A percentile compares a stretch with the other conserved stretches of the same genome.
These are phyloP conservation scores for Arachis monticola DNA, from an alignment of 331 rosid genomes.

Conservation along the genomic window DNA sequence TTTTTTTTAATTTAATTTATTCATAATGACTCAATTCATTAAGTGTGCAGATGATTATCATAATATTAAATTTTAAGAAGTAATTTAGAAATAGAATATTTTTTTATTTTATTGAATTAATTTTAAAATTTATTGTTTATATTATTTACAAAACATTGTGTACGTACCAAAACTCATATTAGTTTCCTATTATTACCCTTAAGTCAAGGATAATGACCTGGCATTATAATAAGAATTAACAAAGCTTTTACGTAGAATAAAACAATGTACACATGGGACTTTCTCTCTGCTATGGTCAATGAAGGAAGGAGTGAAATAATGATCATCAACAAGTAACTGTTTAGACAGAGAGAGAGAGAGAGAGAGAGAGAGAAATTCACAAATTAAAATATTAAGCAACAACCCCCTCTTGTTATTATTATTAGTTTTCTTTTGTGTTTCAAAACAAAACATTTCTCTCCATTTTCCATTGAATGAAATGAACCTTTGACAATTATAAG, in stretches of 20 bases:
- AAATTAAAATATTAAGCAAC: slow-evolving; percentile 23
- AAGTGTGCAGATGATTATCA: too few relatives aligned
- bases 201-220: slow-evolving; percentile 16
- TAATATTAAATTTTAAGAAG: too few relatives aligned
- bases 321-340: neutral
- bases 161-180: neutral
- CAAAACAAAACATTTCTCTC: slow-evolving; percentile 34
- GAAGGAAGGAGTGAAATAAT: slow-evolving; percentile 25
- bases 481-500: slow-evolving; percentile 40
- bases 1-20: too few relatives aligned
- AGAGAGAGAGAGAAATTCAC: neutral
- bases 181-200: neutral
- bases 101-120: too few relatives aligned
- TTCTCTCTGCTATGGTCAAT: slow-evolving; percentile 21
- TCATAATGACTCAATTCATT: too few relatives aligned
- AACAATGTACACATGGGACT: slow-evolving; percentile 22
- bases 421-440: too few relatives aligned
- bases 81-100: too few relatives aligned
- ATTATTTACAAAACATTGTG: too few relatives aligned
- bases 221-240: neutral
- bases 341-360: too few relatives aligned
- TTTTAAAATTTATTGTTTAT: too few relatives aligned
- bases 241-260: neutral
- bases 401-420: neutral
- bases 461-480: neutral